A percentile compares a stretch with the other conserved stretches of the same genome.
Conservation (phyloP, 2,329 filamentous ascomycete genomes). For the Colletotrichum higginsianum region DNA sequence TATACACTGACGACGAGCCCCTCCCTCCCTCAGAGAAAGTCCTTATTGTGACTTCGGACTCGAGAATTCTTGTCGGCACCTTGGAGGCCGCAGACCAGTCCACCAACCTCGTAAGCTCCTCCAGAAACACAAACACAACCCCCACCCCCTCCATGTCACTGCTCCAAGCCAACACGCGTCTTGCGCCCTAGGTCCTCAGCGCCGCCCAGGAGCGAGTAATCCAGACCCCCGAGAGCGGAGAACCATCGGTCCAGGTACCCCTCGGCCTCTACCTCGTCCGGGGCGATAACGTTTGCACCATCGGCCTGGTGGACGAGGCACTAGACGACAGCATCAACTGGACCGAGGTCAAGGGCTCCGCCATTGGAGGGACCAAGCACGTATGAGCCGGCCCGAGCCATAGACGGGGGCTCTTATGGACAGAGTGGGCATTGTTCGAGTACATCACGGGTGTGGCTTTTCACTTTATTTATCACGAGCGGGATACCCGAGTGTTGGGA, state of each 20-base stretch:
- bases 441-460: constrained; percentile 31
- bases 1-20: constrained; percentile 46
- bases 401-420: constrained; percentile 31
- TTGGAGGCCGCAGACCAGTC: constrained; percentile 90
- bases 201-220: constrained; percentile 92
- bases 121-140: background rate
- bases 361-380: constrained; percentile 90
- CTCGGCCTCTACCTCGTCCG: constrained; percentile 93
- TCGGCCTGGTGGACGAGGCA: constrained; percentile 90
- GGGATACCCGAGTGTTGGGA: constrained; percentile 40
- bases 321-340: constrained; percentile 94
- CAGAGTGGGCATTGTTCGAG: constrained; percentile 40
- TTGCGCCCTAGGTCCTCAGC: constrained; percentile 76
- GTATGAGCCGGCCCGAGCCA: constrained; percentile 49
- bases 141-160: background rate
- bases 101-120: constrained; percentile 82
- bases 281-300: constrained; percentile 93
- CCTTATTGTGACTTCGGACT: constrained; percentile 91
- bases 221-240: constrained; percentile 84
- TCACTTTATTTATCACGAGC: constrained; percentile 43
- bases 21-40: constrained; percentile 80
- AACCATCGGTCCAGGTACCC: constrained; percentile 83
- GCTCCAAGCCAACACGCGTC: constrained; percentile 7
- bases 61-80: constrained; percentile 86
- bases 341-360: constrained; percentile 87